These are phyloP conservation scores for Fusarium nygamai DNA, from an alignment of 2,329 filamentous ascomycete species.

Conservation along the genomic window DNA sequence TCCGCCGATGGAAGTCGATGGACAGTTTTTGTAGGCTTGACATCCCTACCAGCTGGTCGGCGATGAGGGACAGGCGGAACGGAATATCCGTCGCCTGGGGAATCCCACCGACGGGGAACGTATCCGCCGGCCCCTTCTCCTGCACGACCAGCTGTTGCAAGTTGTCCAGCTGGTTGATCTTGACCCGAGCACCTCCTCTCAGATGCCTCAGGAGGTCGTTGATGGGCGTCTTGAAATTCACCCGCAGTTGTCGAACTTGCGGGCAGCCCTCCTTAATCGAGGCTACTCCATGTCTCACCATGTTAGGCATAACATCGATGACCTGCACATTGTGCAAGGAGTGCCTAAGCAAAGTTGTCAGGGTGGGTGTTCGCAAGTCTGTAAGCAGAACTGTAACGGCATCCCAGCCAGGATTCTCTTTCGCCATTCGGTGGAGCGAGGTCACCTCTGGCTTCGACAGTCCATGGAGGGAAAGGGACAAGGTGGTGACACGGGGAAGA, in stretches of 20 bases:
- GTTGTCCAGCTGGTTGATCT: background rate
- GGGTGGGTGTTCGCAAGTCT: accelerated
- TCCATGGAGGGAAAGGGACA: background rate
- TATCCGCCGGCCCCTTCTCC: background rate
- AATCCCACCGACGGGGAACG: background rate
- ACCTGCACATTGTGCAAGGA: background rate
- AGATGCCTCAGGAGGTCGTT: background rate
- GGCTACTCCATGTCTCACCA: accelerated
- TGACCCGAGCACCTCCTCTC: accelerated
- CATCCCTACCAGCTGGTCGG: background rate
- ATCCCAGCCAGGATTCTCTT: background rate
- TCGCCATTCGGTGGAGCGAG: background rate
- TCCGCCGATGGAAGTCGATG: accelerated
- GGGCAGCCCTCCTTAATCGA: background rate
- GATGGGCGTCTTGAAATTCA: accelerated
- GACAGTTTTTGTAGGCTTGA: accelerated
- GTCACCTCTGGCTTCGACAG: background rate
- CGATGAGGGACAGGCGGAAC: accelerated
- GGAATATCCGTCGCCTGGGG: background rate
- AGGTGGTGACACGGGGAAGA: accelerated
- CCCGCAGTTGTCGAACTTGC: accelerated
- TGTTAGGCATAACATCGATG: background rate
- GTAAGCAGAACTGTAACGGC: accelerated
- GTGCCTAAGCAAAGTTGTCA: accelerated
- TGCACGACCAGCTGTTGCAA: background rate